A percentile compares a stretch with the other conserved stretches of the same genome.
Evolutionary conservation across 805 yeast species (phyloP).

Genomic region (Komagataella mondaviorum): DNA sequence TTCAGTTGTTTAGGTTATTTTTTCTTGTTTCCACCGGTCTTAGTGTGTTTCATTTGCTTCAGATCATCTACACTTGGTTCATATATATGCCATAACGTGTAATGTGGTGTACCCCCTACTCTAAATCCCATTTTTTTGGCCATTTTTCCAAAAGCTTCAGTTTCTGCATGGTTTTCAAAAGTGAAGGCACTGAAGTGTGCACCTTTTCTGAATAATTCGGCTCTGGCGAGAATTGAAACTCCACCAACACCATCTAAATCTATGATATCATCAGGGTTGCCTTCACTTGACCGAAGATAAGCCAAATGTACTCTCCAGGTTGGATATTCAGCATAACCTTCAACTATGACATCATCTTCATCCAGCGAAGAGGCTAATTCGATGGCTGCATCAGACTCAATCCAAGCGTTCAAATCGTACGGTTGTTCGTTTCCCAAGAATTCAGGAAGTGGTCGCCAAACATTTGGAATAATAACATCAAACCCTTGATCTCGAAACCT

Average conservation of each 20-base stretch:
- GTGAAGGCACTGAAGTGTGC: conserved; percentile 80
- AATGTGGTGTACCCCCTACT: conserved; percentile 85
- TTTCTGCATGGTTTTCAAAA: conserved; percentile 75
- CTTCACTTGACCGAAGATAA: conserved; percentile 47
- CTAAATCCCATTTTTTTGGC: conserved; percentile 64
- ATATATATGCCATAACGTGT: conserved; percentile 82
- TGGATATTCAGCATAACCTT: conserved; percentile 79
- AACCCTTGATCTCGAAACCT: conserved; percentile 30
- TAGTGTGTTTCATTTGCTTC: conserved; percentile 27
- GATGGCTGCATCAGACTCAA: conserved; percentile 70
- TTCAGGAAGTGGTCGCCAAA: conserved; percentile 94
- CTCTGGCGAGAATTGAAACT: conserved; percentile 67
- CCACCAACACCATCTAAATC: conserved; percentile 83
- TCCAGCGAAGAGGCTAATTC: conserved; percentile 48
- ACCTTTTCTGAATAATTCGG: conserved; percentile 63
- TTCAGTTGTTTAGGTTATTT: neutral
- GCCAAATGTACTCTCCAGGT: conserved; percentile 80
- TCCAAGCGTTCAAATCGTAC: conserved; percentile 94
- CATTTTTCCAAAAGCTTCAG: conserved; percentile 81
- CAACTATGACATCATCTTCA: conserved; percentile 81
- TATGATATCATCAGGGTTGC: conserved; percentile 48
- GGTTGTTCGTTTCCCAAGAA: conserved; percentile 88
- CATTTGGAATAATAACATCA: conserved; percentile 76
- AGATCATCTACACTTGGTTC: conserved; percentile 84
- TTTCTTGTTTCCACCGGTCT: neutral